phyloP scores from a whole-genome alignment of 1,284 basidiomycete genomes.

The Ceratobasidium sp. region DNA sequence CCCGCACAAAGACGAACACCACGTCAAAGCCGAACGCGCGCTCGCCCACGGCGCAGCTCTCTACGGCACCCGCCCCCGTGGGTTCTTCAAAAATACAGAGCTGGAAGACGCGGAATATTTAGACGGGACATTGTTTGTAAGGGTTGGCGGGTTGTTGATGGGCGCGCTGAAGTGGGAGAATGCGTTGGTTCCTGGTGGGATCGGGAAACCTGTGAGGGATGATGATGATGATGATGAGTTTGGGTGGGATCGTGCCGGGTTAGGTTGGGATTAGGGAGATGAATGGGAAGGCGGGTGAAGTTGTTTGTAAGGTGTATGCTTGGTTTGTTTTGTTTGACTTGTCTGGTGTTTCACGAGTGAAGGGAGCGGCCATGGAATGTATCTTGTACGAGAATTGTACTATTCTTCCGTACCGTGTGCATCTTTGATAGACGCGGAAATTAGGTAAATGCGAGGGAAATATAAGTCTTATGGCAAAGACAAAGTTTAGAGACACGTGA shows the following conservation, averaged over 20 bases:
- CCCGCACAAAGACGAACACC: conserved; percentile 44
- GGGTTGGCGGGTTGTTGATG: conserved; percentile 42
- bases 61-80: conserved; percentile 40
- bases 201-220: not conserved
- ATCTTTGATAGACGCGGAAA: no score
- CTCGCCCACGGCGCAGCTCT: conserved; percentile 35
- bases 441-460: no score
- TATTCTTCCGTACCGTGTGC: no score
- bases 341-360: no score
- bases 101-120: conserved; percentile 37
- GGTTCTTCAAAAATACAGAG: conserved; percentile 31
- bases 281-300: no score
- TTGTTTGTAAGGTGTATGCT: no score
- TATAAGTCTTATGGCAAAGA: no score
- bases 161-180: conserved; percentile 40
- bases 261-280: conserved; percentile 15
- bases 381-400: no score
- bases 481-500: no score
- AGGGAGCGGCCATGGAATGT: conserved; percentile 43
- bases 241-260: conserved; percentile 14
- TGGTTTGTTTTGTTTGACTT: no score
- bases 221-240: conserved; percentile 13
- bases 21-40: conserved; percentile 44
- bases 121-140: conserved; percentile 45
- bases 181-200: not conserved